These are phyloP conservation scores for Didymella keratinophila DNA, from an alignment of 2,329 filamentous ascomycete species.

Conservation along the genomic window DNA sequence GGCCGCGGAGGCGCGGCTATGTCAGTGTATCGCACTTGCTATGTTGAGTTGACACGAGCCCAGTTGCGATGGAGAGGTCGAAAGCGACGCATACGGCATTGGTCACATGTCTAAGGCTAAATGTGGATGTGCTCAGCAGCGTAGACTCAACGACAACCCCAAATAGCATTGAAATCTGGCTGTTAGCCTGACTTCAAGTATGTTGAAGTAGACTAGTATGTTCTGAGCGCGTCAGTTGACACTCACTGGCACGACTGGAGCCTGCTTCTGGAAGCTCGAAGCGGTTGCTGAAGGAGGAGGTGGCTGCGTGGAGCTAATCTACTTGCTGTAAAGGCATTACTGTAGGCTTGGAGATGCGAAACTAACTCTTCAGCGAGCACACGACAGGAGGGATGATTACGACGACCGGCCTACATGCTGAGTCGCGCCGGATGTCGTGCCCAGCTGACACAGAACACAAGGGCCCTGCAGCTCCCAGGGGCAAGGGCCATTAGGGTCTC, in stretches of 20 bases:
- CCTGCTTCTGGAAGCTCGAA: conserved; percentile 11
- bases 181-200: not conserved
- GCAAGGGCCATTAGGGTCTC: conserved; percentile 15
- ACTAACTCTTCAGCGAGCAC: conserved; percentile 20
- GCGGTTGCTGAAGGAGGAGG: not conserved
- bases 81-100: conserved; percentile 2
- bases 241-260: not conserved
- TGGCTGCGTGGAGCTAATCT: conserved; percentile 19
- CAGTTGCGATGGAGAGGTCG: not conserved
- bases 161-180: not conserved
- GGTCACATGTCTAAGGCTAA: conserved; percentile 4
- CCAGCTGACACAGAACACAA: conserved; percentile 47
- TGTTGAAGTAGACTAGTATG: conserved; percentile 7
- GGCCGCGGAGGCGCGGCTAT: conserved; percentile 23
- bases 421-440: conserved; percentile 37
- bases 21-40: conserved; percentile 6
- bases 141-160: not conserved
- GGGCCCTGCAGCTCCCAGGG: conserved; percentile 43
- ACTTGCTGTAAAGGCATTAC: conserved; percentile 15
- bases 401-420: conserved; percentile 34
- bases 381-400: conserved; percentile 27
- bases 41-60: conserved; percentile 3
- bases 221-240: conserved; percentile 10
- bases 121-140: not conserved
- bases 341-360: conserved; percentile 20